These are phyloP conservation scores for Violaceomyces palustris DNA, from an alignment of 1,284 basidiomycete species.

Conservation along the genomic window DNA sequence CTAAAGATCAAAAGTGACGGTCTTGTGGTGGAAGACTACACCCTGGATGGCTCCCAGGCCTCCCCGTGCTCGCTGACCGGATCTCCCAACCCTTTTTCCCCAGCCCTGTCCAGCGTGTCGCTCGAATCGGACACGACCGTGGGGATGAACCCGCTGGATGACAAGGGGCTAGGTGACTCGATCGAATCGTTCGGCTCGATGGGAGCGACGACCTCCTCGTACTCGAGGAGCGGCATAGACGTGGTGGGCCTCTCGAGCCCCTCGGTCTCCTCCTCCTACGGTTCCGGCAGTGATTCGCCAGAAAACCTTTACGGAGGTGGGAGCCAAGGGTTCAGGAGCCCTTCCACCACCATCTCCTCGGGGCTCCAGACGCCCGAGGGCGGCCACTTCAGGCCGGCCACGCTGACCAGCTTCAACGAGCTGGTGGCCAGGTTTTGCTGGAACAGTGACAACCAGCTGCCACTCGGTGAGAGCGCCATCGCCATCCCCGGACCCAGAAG, in stretches of 20 bases:
- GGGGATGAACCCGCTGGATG: conserved; percentile 5
- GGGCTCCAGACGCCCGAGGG: conserved; percentile 30
- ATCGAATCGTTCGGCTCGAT: background rate
- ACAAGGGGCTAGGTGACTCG: background rate
- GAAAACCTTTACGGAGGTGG: no score
- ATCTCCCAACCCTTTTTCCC: conserved; percentile 39
- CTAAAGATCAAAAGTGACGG: conserved; percentile 17
- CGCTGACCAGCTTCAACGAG: conserved; percentile 41
- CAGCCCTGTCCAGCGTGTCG: conserved; percentile 29
- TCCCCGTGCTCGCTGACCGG: conserved; percentile 35
- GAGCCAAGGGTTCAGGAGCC: no score
- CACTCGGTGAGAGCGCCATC: no score
- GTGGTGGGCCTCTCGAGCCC: no score
- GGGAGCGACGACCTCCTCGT: no score
- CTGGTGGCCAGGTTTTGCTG: conserved; percentile 44
- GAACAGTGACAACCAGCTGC: conserved; percentile 34
- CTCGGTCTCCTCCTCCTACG: no score
- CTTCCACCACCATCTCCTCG: no score
- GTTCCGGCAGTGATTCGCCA: no score
- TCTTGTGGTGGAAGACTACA: conserved; percentile 29
- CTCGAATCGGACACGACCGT: conserved; percentile 37
- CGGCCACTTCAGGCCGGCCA: conserved; percentile 30
- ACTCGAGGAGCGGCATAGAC: no score
- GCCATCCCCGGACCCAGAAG: no score
- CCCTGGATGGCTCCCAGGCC: conserved; percentile 29